Evolutionary conservation across 768 basidiomycete genomes (phyloP).

Genomic region (Vishniacozyma victoriae): DNA sequence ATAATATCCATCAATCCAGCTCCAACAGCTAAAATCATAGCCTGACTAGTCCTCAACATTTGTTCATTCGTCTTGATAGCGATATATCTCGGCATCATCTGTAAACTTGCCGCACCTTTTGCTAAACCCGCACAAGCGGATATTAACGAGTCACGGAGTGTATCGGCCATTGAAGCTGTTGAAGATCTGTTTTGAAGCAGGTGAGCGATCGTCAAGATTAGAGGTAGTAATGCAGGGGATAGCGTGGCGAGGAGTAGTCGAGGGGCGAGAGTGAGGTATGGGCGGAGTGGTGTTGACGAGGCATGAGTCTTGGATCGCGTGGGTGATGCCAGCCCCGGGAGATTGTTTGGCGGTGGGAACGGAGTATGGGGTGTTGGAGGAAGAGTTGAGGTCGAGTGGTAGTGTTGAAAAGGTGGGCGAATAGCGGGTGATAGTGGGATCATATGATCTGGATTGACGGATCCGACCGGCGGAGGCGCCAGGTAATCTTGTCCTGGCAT

Average conservation of each 20-base stretch:
- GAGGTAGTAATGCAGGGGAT: slow-evolving; percentile 81
- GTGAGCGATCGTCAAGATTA: slow-evolving; percentile 79
- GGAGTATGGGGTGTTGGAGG: slow-evolving; percentile 34
- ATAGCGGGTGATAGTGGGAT: slow-evolving; percentile 34
- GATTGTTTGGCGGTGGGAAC: slow-evolving; percentile 10
- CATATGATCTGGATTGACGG: slow-evolving; percentile 23
- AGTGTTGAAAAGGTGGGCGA: slow-evolving; percentile 35
- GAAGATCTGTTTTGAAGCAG: slow-evolving; percentile 67
- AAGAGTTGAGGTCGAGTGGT: slow-evolving; percentile 28
- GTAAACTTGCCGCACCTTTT: slow-evolving; percentile 69
- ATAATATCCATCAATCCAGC: slow-evolving; percentile 60
- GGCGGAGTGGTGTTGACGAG: slow-evolving; percentile 53
- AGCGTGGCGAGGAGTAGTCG: slow-evolving; percentile 84
- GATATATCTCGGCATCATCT: slow-evolving; percentile 82
- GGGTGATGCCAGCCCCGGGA: not conserved
- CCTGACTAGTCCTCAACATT: slow-evolving; percentile 72
- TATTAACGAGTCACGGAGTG: slow-evolving; percentile 69
- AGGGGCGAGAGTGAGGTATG: slow-evolving; percentile 77
- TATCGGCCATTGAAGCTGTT: slow-evolving; percentile 61
- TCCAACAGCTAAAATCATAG: slow-evolving; percentile 68
- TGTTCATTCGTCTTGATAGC: slow-evolving; percentile 76
- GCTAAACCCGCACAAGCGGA: slow-evolving; percentile 81
- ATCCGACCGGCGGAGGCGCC: slow-evolving; percentile 10
- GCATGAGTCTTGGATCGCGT: not conserved
- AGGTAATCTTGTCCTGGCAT: slow-evolving; percentile 15